Evolutionary conservation across 768 basidiomycete genomes (phyloP).

Genomic region (Boletus bicolor): DNA sequence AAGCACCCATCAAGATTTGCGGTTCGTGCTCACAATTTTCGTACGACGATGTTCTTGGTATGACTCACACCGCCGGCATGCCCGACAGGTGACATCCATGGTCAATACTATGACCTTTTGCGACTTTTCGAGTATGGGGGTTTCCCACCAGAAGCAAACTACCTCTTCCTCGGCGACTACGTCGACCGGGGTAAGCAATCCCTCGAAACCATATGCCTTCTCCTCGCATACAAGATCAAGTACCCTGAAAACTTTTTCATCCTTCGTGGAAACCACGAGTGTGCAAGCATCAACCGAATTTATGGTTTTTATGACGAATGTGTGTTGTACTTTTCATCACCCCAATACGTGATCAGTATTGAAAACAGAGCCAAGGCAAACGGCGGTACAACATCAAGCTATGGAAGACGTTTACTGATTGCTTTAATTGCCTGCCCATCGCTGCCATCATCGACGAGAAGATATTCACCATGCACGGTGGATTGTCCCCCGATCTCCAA

Average conservation of each 20-base stretch:
- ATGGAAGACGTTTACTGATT: slow-evolving; percentile 99
- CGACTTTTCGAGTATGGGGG: slow-evolving; percentile 99
- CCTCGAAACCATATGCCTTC: slow-evolving; percentile 97
- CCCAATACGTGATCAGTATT: background rate
- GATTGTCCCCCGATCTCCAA: slow-evolving; percentile 94
- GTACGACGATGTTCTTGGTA: slow-evolving; percentile 3
- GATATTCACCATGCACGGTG: slow-evolving; percentile 99
- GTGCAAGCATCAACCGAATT: slow-evolving; percentile 98
- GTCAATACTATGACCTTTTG: slow-evolving; percentile 98
- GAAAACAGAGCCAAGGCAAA: slow-evolving; percentile 65
- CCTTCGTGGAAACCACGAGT: slow-evolving; percentile 97
- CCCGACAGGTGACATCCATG: slow-evolving; percentile 89
- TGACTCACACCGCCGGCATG: slow-evolving; percentile 27
- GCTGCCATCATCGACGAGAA: slow-evolving; percentile 99
- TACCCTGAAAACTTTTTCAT: slow-evolving; percentile 99
- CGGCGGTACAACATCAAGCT: slow-evolving; percentile 99
- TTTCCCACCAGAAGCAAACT: slow-evolving; percentile 99
- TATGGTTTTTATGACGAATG: slow-evolving; percentile 99
- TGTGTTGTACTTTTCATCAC: slow-evolving; percentile 41
- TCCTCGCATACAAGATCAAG: slow-evolving; percentile 99
- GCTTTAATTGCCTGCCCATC: slow-evolving; percentile 99
- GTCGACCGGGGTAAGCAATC: slow-evolving; percentile 99
- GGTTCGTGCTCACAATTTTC: slow-evolving; percentile 51
- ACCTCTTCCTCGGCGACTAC: slow-evolving; percentile 99
- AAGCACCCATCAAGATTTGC: slow-evolving; percentile 99